Percentiles rank a stretch among this genome's conserved stretches.
phyloP scores from a whole-genome alignment of 768 basidiomycete genomes.

The Crepidotus variabilis region DNA sequence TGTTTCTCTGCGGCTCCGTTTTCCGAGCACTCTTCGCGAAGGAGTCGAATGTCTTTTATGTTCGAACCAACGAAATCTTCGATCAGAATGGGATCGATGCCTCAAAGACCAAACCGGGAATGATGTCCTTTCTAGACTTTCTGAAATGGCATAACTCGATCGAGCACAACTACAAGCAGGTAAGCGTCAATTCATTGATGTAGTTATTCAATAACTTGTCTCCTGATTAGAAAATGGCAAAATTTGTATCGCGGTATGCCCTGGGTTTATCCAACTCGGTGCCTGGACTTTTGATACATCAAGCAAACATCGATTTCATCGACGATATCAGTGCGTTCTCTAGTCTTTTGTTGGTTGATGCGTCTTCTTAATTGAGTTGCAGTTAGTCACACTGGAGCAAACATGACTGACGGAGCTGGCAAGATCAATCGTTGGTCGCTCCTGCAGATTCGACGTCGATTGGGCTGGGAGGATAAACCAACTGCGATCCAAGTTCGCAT shows the following conservation, averaged over 20 bases:
- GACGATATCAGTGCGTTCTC: constrained; percentile 45
- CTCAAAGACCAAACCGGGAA: constrained; percentile 17
- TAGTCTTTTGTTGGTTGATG: background rate
- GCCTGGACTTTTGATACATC: constrained; percentile 44
- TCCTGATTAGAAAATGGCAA: constrained; percentile 47
- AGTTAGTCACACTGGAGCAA: constrained; percentile 29
- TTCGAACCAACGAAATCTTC: constrained; percentile 47
- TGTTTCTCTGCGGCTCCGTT: constrained; percentile 50
- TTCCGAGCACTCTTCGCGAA: constrained; percentile 63
- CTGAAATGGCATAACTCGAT: constrained; percentile 55
- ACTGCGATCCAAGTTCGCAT: constrained; percentile 50
- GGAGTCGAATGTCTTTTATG: constrained; percentile 51
- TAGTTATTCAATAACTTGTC: background rate
- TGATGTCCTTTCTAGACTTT: constrained; percentile 43
- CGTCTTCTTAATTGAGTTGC: background rate
- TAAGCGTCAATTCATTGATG: constrained; percentile 17
- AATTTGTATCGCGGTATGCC: constrained; percentile 61
- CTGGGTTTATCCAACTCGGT: constrained; percentile 63
- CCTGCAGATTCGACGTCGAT: constrained; percentile 26
- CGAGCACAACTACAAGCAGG: constrained; percentile 45
- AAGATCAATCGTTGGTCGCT: constrained; percentile 36
- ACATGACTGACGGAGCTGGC: constrained; percentile 59
- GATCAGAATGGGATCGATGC: constrained; percentile 15
- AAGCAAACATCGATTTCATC: constrained; percentile 31
- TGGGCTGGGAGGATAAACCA: constrained; percentile 35